Evolutionary conservation across 768 basidiomycete species (phyloP).

Genomic region (Mycena olivaceomarginata): DNA sequence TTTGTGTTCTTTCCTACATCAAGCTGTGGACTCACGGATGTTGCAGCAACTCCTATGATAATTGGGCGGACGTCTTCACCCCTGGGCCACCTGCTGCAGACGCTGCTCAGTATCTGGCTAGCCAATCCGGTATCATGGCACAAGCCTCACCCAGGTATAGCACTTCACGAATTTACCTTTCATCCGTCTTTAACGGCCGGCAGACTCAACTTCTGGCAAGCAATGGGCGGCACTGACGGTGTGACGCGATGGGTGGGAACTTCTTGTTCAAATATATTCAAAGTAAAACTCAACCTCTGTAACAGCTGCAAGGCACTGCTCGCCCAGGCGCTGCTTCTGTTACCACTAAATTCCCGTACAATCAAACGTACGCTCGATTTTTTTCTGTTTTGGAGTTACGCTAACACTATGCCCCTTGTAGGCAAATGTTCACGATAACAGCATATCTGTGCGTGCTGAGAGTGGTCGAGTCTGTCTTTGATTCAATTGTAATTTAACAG

Average conservation of each 20-base stretch:
- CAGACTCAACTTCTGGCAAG: slow-evolving; percentile 62
- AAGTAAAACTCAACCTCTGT: neutral
- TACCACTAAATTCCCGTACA: slow-evolving; percentile 57
- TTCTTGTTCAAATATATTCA: neutral
- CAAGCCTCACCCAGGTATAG: slow-evolving; percentile 60
- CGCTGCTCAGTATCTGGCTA: slow-evolving; percentile 58
- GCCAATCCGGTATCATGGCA: slow-evolving; percentile 62
- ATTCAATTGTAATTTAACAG: slow-evolving; percentile 38
- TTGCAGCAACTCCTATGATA: slow-evolving; percentile 59
- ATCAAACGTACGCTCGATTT: slow-evolving; percentile 42
- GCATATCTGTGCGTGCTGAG: slow-evolving; percentile 56
- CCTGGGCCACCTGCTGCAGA: slow-evolving; percentile 60
- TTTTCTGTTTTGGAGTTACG: neutral
- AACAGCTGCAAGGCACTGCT: slow-evolving; percentile 64
- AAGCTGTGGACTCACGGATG: neutral
- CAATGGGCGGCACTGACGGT: slow-evolving; percentile 55
- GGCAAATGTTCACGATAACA: slow-evolving; percentile 65
- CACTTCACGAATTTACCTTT: neutral
- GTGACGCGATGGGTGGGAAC: slow-evolving; percentile 54
- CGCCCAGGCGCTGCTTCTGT: slow-evolving; percentile 62
- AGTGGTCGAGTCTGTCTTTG: neutral
- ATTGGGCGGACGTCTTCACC: slow-evolving; percentile 64
- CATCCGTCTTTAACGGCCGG: neutral
- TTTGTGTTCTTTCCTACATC: neutral
- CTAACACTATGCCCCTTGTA: slow-evolving; percentile 25